Conservation (phyloP, 768 basidiomycete genomes). For the Tricholoma matsutake region DNA sequence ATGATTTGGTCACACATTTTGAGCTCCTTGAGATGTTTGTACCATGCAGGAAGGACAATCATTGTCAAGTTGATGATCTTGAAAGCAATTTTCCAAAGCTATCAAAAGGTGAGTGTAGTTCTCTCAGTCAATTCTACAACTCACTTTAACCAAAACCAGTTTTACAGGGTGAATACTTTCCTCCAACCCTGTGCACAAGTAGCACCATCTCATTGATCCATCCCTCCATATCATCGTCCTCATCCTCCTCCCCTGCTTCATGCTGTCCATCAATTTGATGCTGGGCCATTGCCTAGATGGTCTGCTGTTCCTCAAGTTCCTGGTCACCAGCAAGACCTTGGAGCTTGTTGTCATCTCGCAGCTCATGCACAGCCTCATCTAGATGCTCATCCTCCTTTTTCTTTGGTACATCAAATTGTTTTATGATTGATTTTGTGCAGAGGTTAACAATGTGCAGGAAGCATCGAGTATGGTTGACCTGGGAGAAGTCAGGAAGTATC, state of each 20-base stretch:
- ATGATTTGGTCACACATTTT: too few relatives aligned
- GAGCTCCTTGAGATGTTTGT: background rate
- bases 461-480: background rate
- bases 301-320: background rate
- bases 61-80: background rate
- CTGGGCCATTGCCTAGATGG: background rate
- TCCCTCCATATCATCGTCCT: background rate
- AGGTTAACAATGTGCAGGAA: too few relatives aligned
- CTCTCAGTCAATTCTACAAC: too few relatives aligned
- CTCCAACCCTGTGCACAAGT: background rate
- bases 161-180: background rate
- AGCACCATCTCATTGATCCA: background rate
- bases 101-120: background rate
- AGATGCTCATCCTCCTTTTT: background rate
- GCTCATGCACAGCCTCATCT: background rate
- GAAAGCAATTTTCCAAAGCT: background rate
- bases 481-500: background rate
- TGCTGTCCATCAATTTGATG: background rate
- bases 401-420: background rate
- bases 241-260: background rate
- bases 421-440: conserved; percentile 2
- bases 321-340: background rate
- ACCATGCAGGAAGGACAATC: background rate
- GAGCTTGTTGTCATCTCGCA: background rate
- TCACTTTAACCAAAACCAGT: too few relatives aligned